Evolutionary conservation across 306 rosid genomes (phyloP).

Genomic region (Elaeagnus macrophylla): DNA sequence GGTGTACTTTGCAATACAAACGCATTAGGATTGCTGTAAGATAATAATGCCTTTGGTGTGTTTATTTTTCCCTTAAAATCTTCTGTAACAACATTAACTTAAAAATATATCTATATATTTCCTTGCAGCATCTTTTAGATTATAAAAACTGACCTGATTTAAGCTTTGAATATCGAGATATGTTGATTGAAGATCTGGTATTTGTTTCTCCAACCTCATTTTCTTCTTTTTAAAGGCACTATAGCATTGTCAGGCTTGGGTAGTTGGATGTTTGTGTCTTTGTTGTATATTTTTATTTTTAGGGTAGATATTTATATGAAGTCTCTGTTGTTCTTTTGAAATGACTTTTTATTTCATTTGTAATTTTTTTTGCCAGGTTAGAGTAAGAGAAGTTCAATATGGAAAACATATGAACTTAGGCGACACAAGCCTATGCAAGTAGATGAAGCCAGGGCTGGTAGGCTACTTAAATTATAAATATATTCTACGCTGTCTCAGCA

Average conservation of each 20-base stretch:
- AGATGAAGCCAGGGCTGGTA: slow-evolving; percentile 96
- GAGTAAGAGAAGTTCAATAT: slow-evolving; percentile 90
- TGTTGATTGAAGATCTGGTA: slow-evolving; percentile 92
- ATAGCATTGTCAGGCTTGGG: no score
- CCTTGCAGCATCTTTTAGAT: slow-evolving; percentile 71
- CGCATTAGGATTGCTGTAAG: slow-evolving; percentile 78
- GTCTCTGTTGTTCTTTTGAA: neutral
- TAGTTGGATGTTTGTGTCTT: slow-evolving; percentile 9
- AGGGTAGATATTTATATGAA: neutral
- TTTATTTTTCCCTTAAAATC: slow-evolving; percentile 16
- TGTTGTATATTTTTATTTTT: no score
- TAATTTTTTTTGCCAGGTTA: slow-evolving; percentile 46
- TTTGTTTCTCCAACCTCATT: slow-evolving; percentile 20
- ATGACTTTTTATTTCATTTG: neutral
- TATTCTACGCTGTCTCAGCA: slow-evolving; percentile 74
- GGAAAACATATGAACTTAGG: slow-evolving; percentile 97
- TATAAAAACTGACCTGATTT: slow-evolving; percentile 79
- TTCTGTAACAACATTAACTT: slow-evolving; percentile 13
- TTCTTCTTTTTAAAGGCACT: slow-evolving; percentile 20
- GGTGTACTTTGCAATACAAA: slow-evolving; percentile 83
- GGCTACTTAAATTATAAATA: slow-evolving; percentile 16
- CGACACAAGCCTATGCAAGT: slow-evolving; percentile 91
- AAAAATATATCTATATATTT: slow-evolving; percentile 16
- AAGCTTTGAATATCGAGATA: slow-evolving; percentile 69
- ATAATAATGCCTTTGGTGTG: slow-evolving; percentile 8